These are phyloP conservation scores for Xylariaceae sp. DNA, from an alignment of 2,329 filamentous ascomycete genomes.

Conservation along the genomic window DNA sequence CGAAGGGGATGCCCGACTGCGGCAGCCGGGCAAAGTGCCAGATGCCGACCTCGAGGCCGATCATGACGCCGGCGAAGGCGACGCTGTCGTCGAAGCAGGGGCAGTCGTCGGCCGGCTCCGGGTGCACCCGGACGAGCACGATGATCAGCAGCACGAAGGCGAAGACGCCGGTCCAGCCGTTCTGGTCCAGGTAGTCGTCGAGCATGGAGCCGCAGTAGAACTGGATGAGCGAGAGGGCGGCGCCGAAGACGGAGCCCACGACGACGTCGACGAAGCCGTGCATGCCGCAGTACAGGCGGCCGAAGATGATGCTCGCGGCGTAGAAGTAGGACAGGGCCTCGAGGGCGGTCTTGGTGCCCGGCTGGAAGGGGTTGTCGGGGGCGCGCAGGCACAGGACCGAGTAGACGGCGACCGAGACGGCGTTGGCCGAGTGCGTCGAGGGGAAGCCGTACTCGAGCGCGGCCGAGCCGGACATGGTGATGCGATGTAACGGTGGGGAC, in stretches of 20 bases:
- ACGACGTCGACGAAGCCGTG: conserved; percentile 92
- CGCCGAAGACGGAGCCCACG: conserved; percentile 70
- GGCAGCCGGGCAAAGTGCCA: conserved; percentile 68
- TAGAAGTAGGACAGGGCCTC: conserved; percentile 75
- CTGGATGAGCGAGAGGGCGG: conserved; percentile 51
- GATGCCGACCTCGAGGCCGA: conserved; percentile 72
- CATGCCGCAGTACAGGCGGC: conserved; percentile 95
- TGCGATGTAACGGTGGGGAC: conserved; percentile 84
- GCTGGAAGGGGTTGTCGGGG: conserved; percentile 53
- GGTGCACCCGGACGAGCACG: conserved; percentile 77
- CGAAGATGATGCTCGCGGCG: conserved; percentile 79
- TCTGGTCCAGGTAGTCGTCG: conserved; percentile 63
- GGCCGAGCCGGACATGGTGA: conserved; percentile 94
- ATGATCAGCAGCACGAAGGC: conserved; percentile 60
- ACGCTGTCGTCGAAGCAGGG: conserved; percentile 96
- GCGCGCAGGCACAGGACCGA: conserved; percentile 63
- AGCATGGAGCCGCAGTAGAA: conserved; percentile 54
- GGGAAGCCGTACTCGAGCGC: conserved; percentile 96
- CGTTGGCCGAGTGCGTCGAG: conserved; percentile 94
- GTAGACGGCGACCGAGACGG: conserved; percentile 87
- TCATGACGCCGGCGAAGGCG: conserved; percentile 81
- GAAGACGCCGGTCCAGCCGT: conserved; percentile 56
- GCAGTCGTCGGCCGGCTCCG: conserved; percentile 92
- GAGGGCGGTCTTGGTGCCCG: conserved; percentile 52
- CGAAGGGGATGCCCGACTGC: conserved; percentile 47